Base-by-base conservation (phyloP, 495 filamentous ascomycete genomes). In the Cladorrhinum samala region DNA sequence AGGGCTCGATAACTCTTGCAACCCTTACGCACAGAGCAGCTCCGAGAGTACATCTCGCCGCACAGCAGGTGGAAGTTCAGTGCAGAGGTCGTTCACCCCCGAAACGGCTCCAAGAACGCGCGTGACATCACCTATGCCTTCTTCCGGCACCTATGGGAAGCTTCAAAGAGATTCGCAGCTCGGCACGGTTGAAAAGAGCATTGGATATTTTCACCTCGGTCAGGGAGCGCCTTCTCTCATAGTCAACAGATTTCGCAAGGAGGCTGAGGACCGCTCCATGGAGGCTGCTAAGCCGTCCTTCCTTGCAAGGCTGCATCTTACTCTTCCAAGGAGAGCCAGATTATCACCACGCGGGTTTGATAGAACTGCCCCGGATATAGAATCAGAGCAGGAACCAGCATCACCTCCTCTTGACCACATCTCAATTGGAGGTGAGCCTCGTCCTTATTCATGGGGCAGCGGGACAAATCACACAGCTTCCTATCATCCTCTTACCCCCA, bases 281-380 rank as follows among this genome's bases (percentile, higher is more conserved):
- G 51, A 49, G 25, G 36, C 49, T 23, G 43, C 18, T 5, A 69
- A 52, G 50, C 54, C 47, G 9, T 71, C 71, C 19, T 50, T 72
- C 44, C 51, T 74, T 18, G 62, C 65, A 9, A 56, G 60, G 27
- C 52, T 74, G 2, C 68, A 70, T 46, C 52, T 71, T 2, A 59
- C 60, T 5, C 55, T 68, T 20, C 59, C 68, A 0, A 61, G 51
- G 42, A 67, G 50, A 49, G 47, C 52, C 25, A 71, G 65, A 54
- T 40, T 61, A 4, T 46, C 47, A 37, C 46, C 55, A 37, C 60
- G 49, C 48, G 43, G 23, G 17, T 62, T 59, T 27, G 63, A 61
- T 42, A 50, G 50, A 19, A 9, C 51, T 13, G 40, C 13, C n/a
- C 23, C 45, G 42, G 25, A 41, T 3, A 19, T 23, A 14, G 50